A percentile compares a stretch with the other conserved stretches of the same genome.
These are phyloP conservation scores for Penicillium coprophilum DNA, from an alignment of 495 filamentous ascomycete genomes.

Conservation along the genomic window DNA sequence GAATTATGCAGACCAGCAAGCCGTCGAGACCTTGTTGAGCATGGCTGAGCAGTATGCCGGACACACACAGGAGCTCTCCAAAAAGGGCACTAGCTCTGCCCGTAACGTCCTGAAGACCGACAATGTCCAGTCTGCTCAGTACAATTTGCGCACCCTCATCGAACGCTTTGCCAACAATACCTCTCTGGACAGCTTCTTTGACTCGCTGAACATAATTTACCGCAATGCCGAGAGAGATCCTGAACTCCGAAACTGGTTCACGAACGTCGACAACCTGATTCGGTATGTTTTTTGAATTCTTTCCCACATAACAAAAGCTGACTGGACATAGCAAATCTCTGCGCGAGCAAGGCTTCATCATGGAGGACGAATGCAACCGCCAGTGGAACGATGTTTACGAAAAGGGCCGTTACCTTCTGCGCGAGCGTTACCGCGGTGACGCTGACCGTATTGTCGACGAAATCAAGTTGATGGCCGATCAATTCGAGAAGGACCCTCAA, in stretches of 20 bases:
- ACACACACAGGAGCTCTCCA: slow-evolving; percentile 63
- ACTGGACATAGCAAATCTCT: slow-evolving; percentile 60
- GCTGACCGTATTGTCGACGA: slow-evolving; percentile 88
- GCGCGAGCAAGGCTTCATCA: slow-evolving; percentile 84
- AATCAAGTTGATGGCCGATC: slow-evolving; percentile 80
- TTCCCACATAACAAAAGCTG: neutral
- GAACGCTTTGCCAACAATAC: slow-evolving; percentile 97
- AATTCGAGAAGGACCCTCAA: slow-evolving; percentile 84
- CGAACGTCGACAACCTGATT: slow-evolving; percentile 69
- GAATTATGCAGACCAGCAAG: slow-evolving; percentile 63
- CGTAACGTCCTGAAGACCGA: slow-evolving; percentile 65
- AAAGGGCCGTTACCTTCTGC: slow-evolving; percentile 82
- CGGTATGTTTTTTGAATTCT: slow-evolving; percentile 46
- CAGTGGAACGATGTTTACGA: slow-evolving; percentile 87
- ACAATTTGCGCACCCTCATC: slow-evolving; percentile 79
- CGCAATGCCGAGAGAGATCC: slow-evolving; percentile 86
- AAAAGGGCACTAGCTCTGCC: slow-evolving; percentile 63
- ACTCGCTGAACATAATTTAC: slow-evolving; percentile 84
- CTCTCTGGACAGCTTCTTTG: slow-evolving; percentile 80
- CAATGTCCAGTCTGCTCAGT: slow-evolving; percentile 66
- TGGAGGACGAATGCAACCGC: slow-evolving; percentile 76
- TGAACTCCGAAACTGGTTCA: slow-evolving; percentile 89
- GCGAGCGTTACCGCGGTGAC: slow-evolving; percentile 82
- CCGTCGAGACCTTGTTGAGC: slow-evolving; percentile 78
- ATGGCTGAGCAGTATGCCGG: slow-evolving; percentile 85